phyloP scores from a whole-genome alignment of 1,284 basidiomycete genomes.

The Chalciporus sp. region DNA sequence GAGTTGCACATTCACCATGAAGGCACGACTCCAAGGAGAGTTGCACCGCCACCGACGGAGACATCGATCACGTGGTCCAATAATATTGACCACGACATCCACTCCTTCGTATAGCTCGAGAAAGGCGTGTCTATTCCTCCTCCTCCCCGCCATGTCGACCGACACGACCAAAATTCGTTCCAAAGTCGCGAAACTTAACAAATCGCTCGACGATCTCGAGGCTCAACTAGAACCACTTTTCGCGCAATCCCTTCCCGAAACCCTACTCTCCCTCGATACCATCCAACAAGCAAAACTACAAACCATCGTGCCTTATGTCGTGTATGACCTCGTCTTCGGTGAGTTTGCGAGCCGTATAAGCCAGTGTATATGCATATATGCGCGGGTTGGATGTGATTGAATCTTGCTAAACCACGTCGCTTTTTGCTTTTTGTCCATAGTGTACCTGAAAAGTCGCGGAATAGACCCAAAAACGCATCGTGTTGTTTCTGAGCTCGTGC shows the following conservation, averaged over 20 bases:
- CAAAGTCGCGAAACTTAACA: constrained; percentile 52
- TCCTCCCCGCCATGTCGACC: constrained; percentile 49
- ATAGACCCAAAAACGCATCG: constrained; percentile 78
- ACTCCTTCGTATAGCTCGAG: too few species aligned
- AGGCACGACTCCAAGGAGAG: background rate
- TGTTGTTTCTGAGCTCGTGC: constrained; percentile 71
- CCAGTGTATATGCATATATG: background rate
- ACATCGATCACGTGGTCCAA: constrained; percentile 13
- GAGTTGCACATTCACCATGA: constrained; percentile 21
- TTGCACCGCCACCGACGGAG: constrained; percentile 8
- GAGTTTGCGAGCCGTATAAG: constrained; percentile 4
- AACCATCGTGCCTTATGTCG: constrained; percentile 72
- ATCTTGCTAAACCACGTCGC: background rate
- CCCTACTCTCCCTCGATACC: constrained; percentile 61
- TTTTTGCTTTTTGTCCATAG: constrained; percentile 38
- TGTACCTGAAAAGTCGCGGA: constrained; percentile 76
- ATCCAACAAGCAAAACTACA: constrained; percentile 83
- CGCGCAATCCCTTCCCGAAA: constrained; percentile 64
- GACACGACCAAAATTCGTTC: constrained; percentile 58
- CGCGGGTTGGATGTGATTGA: background rate
- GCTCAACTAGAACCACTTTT: constrained; percentile 62
- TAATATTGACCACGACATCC: too few species aligned
- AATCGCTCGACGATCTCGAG: constrained; percentile 70
- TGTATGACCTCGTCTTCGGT: constrained; percentile 86
- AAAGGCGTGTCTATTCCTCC: too few species aligned